Conservation (phyloP, 345 rosid species). For the Moricandia arvensis region DNA sequence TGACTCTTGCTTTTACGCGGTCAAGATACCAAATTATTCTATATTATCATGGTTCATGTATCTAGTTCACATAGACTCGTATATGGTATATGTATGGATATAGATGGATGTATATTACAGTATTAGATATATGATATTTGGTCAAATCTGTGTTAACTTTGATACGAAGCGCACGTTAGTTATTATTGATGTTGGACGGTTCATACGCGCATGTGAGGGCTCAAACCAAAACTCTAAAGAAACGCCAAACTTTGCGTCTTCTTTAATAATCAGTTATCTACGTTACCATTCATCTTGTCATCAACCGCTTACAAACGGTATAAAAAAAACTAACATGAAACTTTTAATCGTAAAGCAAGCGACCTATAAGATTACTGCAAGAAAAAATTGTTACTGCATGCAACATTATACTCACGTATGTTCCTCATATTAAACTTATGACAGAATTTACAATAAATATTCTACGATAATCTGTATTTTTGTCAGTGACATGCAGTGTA, state of each 20-base stretch:
- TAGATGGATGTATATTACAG: not conserved
- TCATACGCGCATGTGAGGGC: slow-evolving; percentile 27
- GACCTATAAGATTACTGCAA: not conserved
- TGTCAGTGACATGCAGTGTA: not conserved
- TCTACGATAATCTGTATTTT: not conserved
- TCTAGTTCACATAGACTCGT: not conserved
- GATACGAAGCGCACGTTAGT: slow-evolving; percentile 20
- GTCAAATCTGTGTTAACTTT: slow-evolving; percentile 26
- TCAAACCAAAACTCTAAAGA: slow-evolving; percentile 13
- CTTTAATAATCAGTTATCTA: not conserved
- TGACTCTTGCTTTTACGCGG: slow-evolving; percentile 24
- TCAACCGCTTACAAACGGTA: not conserved
- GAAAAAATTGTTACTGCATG: not conserved
- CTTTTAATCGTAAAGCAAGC: not conserved
- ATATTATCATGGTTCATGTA: not conserved
- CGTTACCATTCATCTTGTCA: not conserved
- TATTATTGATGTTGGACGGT: slow-evolving; percentile 27
- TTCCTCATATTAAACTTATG: not conserved
- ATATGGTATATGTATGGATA: not conserved
- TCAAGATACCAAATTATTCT: slow-evolving; percentile 1
- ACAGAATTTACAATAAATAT: not conserved
- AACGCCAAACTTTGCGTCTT: slow-evolving; percentile 23
- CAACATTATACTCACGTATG: not conserved
- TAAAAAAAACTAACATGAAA: not conserved
- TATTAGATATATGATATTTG: not conserved